Percentiles rank a stretch among this genome's conserved stretches.
These are phyloP conservation scores for Candida palmyrensis DNA, from an alignment of 805 yeast genomes.

Conservation along the genomic window DNA sequence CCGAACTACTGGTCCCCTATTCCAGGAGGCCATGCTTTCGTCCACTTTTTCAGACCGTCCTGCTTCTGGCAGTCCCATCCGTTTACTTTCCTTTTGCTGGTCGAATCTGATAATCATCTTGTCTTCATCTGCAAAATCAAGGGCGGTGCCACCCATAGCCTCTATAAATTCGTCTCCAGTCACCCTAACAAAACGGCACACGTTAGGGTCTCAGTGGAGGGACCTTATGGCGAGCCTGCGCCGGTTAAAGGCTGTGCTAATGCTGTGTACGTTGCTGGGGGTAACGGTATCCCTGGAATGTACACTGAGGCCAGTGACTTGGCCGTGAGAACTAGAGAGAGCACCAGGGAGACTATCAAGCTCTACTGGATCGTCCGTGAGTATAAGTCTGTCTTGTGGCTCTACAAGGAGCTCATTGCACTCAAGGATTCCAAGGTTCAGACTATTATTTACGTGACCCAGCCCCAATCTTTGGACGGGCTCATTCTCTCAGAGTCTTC, in stretches of 20 bases:
- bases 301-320: slow-evolving; percentile 33
- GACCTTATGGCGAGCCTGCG: slow-evolving; percentile 51
- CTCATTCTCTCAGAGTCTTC: slow-evolving; percentile 1
- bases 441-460: slow-evolving; percentile 39
- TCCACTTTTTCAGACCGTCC: slow-evolving; percentile 19
- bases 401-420: slow-evolving; percentile 27
- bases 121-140: slow-evolving; percentile 43
- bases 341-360: slow-evolving; percentile 14
- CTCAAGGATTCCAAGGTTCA: slow-evolving; percentile 28
- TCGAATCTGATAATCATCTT: slow-evolving; percentile 31
- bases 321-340: slow-evolving; percentile 4
- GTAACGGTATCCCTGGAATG: slow-evolving; percentile 60
- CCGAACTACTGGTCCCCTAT: slow-evolving; percentile 21
- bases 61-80: slow-evolving; percentile 27
- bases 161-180: slow-evolving; percentile 25
- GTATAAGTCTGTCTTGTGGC: slow-evolving; percentile 36
- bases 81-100: slow-evolving; percentile 33
- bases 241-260: slow-evolving; percentile 26
- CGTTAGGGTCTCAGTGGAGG: slow-evolving; percentile 48
- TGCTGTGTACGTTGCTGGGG: slow-evolving; percentile 55
- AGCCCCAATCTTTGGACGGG: slow-evolving; percentile 13
- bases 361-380: slow-evolving; percentile 38
- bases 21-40: slow-evolving; percentile 21
- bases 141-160: slow-evolving; percentile 41
- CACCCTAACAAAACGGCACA: slow-evolving; percentile 26